These are phyloP conservation scores for Aspergillus vadensis DNA, from an alignment of 2,329 filamentous ascomycete species.

Conservation along the genomic window DNA sequence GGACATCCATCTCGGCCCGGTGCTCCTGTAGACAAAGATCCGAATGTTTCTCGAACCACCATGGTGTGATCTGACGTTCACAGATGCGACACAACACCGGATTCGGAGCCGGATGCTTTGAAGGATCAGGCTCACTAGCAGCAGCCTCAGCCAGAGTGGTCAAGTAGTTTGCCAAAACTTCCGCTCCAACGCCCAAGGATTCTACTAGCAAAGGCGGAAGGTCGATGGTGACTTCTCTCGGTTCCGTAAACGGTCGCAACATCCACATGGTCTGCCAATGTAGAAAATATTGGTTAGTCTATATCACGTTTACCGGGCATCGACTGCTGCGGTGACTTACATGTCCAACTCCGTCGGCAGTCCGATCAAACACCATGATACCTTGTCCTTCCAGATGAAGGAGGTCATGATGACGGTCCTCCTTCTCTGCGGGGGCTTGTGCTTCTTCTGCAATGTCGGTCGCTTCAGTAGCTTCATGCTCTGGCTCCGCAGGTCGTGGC, in stretches of 20 bases:
- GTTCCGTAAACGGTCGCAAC: constrained; percentile 85
- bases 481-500: constrained; percentile 28
- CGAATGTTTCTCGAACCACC: constrained; percentile 99
- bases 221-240: constrained; percentile 94
- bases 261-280: constrained; percentile 92
- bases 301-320: not conserved
- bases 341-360: constrained; percentile 84
- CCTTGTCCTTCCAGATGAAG: constrained; percentile 92
- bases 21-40: constrained; percentile 96
- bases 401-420: constrained; percentile 53
- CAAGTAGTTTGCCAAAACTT: constrained; percentile 91
- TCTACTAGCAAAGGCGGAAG: constrained; percentile 87
- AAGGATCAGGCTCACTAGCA: constrained; percentile 70
- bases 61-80: constrained; percentile 93
- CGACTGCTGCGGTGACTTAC: constrained; percentile 56
- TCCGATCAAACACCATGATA: constrained; percentile 94
- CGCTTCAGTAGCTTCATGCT: constrained; percentile 12
- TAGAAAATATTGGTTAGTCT: constrained; percentile 28
- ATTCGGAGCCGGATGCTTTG: constrained; percentile 74
- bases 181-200: constrained; percentile 88
- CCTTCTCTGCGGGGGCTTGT: constrained; percentile 42
- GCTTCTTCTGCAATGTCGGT: constrained; percentile 29
- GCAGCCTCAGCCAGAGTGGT: constrained; percentile 84
- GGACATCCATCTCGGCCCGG: constrained; percentile 94
- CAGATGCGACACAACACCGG: constrained; percentile 95